Evolutionary conservation across 768 basidiomycete species (phyloP), one percentile per base, ranked within the genome.

Genomic region (Collybiopsis confluens): DNA sequence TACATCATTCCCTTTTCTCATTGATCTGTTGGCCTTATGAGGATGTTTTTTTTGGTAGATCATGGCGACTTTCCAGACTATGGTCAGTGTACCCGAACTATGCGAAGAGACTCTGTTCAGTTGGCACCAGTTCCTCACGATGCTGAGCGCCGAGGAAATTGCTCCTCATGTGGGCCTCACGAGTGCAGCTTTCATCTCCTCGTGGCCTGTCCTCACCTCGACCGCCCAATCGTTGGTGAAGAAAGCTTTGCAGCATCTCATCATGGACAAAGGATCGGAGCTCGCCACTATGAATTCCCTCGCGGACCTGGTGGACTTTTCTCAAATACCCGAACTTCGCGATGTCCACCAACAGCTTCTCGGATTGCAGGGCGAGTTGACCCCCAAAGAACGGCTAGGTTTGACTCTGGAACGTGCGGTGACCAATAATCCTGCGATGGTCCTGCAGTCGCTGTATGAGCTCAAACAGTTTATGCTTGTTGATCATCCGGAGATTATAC

Each of bases 51-150:
- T n/a, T n/a, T 24, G 11, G 10, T 59, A 99, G 96, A 86, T 98
- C 60, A 93, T 98, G 90, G 93, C 96, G 0, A 93, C 89, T 16
- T 79, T 99, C 36, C 96, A 98, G 70, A 92, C 90, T 5, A 90
- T 88, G 71, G 77, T 97, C n/a, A 68, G 74, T 30, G 76, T 91
- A 10, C 78, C 80, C 0, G 87, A 88, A 56, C 75, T 99, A 6
- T 81, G 90, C 0, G 82, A 88, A 54, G 85, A 84, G 6, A 89
- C 92, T 0, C 72, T 99, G 2, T 73, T 81, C 28, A 88, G 84
- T 36, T 98, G 94, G 93, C 68, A 79, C 52, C 75, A 70, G 23
- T 97, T 98, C 68, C 70, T 96, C 56, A 78, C 72, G 15, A 84
- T 83, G 2, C 68, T 96, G 18, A 73, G 76, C 2, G 76, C 81